Evolutionary conservation across 768 basidiomycete species (phyloP).

Genomic region (Cystofilobasidium capitatum): DNA sequence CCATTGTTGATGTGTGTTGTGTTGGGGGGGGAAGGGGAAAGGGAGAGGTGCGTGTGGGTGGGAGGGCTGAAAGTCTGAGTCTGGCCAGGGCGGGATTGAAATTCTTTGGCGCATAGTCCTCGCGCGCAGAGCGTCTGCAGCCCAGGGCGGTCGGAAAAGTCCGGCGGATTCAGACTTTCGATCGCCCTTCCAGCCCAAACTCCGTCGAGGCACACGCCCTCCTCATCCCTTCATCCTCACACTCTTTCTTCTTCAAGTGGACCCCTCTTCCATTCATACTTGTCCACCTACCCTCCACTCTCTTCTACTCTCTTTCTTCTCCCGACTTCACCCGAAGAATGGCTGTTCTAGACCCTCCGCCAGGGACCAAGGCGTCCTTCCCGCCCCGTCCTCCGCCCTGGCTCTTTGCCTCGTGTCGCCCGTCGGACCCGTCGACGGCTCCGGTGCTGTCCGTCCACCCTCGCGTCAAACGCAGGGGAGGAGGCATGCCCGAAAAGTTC

Average conservation of each 20-base stretch:
- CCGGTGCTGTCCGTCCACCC: neutral
- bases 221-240: neutral
- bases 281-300: too few species aligned
- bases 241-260: too few species aligned
- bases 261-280: too few species aligned
- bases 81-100: neutral
- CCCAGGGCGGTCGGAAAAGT: neutral
- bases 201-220: too few species aligned
- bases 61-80: neutral
- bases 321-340: too few species aligned
- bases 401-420: neutral
- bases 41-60: neutral
- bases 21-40: neutral
- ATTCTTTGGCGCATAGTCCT: too few species aligned
- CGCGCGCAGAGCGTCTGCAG: neutral
- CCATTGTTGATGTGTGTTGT: neutral
- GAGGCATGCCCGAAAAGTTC: conserved; percentile 5
- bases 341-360: too few species aligned
- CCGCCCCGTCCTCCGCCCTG: conserved; percentile 11
- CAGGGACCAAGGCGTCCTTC: too few species aligned
- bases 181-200: too few species aligned
- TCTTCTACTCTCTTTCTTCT: neutral
- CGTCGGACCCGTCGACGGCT: neutral
- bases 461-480: neutral
- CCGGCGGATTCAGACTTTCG: too few species aligned